Percentiles rank a stretch among this genome's conserved stretches.
Conservation (phyloP, 2,329 filamentous ascomycete genomes). For the Thelonectria discophora region DNA sequence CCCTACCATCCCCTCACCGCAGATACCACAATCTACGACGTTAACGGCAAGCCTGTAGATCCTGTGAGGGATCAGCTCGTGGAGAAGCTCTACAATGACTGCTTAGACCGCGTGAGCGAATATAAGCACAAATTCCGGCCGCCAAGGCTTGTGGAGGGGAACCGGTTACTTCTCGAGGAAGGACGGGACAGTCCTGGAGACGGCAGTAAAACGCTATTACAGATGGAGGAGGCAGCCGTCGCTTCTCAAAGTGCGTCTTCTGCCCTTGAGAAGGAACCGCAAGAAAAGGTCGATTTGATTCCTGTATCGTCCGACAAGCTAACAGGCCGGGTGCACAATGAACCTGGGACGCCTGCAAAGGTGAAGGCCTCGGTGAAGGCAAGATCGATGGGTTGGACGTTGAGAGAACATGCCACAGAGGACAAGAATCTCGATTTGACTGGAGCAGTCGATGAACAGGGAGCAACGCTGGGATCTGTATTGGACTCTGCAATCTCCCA, state of each 20-base stretch:
- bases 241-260: conserved; percentile 64
- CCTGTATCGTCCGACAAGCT: conserved; percentile 73
- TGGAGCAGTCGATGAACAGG: conserved; percentile 66
- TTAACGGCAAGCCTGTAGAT: conserved; percentile 80
- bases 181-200: conserved; percentile 80
- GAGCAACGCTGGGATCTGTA: conserved; percentile 85
- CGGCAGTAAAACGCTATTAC: conserved; percentile 73
- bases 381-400: conserved; percentile 81
- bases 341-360: conserved; percentile 73
- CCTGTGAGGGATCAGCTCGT: conserved; percentile 80
- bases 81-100: conserved; percentile 93
- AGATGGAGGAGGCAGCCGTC: conserved; percentile 75
- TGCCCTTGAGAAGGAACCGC: conserved; percentile 63
- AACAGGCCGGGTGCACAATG: conserved; percentile 76
- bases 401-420: conserved; percentile 70
- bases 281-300: conserved; percentile 64
- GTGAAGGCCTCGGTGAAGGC: conserved; percentile 80
- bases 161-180: conserved; percentile 81
- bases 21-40: conserved; percentile 91
- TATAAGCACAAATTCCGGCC: conserved; percentile 83
- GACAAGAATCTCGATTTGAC: conserved; percentile 77
- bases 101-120: conserved; percentile 88
- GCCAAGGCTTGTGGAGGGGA: conserved; percentile 79
- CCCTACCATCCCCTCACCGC: conserved; percentile 83
- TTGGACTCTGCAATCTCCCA: conserved; percentile 92